Percentiles rank a stretch among this genome's conserved stretches.
Evolutionary conservation across 306 rosid genomes (phyloP).

Genomic region (Myrica gale): DNA sequence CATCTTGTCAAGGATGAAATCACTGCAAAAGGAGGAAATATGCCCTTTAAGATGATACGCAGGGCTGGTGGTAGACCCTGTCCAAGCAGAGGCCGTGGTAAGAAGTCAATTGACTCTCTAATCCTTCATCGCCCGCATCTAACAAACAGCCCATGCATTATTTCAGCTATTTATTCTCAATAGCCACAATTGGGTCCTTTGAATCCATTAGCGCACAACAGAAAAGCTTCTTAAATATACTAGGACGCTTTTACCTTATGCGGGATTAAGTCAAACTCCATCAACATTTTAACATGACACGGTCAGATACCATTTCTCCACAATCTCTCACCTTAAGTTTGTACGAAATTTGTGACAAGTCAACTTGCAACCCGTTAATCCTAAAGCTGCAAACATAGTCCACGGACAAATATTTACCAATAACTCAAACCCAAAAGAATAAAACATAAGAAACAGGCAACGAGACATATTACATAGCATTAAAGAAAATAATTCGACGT

Average conservation of each 20-base stretch:
- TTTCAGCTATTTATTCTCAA: background rate
- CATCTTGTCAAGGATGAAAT: background rate
- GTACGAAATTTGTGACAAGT: background rate
- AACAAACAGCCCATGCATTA: background rate
- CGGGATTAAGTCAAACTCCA: background rate
- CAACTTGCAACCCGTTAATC: constrained; percentile 6
- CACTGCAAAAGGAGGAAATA: background rate
- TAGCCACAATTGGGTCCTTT: background rate
- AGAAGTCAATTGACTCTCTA: background rate
- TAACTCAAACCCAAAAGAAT: background rate
- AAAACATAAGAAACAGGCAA: background rate
- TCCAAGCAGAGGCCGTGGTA: background rate
- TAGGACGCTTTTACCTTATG: background rate
- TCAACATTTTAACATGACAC: constrained; percentile 2
- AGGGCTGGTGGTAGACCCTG: background rate
- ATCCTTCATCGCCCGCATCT: background rate
- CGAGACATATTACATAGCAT: background rate
- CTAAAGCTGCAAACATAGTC: background rate
- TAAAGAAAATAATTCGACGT: background rate
- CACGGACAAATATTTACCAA: background rate
- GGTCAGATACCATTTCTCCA: background rate
- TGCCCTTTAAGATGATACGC: background rate
- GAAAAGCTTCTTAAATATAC: background rate
- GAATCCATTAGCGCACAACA: background rate
- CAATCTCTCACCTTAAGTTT: background rate